phyloP scores from a whole-genome alignment of 1,284 basidiomycete genomes.

The Irpex rosettiformis region DNA sequence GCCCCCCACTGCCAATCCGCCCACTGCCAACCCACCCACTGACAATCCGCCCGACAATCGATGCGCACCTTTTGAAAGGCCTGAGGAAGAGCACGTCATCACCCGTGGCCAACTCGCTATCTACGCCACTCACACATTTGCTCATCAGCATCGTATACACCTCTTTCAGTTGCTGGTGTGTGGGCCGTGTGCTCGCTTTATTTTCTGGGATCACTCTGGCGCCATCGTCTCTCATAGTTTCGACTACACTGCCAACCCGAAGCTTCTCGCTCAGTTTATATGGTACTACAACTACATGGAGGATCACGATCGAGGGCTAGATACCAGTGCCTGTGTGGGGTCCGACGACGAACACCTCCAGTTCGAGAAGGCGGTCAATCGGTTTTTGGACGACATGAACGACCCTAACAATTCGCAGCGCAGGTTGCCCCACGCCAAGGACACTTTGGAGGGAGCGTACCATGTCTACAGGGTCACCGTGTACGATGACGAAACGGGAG shows the following conservation, averaged over 20 bases:
- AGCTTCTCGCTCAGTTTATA: not conserved
- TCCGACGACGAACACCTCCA: not conserved
- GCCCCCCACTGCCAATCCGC: not conserved
- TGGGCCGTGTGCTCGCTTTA: slow-evolving; percentile 2
- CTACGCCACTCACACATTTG: slow-evolving; percentile 4
- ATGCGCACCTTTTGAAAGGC: not conserved
- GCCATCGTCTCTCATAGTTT: slow-evolving; percentile 3
- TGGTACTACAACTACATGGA: slow-evolving; percentile 9
- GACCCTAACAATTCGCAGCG: not conserved
- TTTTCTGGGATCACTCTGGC: slow-evolving; percentile 16
- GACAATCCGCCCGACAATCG: not conserved
- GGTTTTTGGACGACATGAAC: not conserved
- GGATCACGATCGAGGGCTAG: slow-evolving; percentile 17
- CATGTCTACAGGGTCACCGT: not conserved
- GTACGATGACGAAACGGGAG: not conserved
- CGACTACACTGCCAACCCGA: not conserved
- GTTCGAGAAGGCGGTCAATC: not conserved
- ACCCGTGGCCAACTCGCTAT: not conserved
- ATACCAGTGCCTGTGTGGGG: slow-evolving; percentile 17
- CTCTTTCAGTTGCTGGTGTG: slow-evolving; percentile 12
- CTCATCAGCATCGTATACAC: slow-evolving; percentile 14
- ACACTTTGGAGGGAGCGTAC: not conserved
- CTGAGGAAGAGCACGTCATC: not conserved
- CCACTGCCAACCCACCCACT: too few relatives aligned
- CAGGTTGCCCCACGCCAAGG: not conserved